A percentile compares a stretch with the other conserved stretches of the same genome.
These are phyloP conservation scores for Cutaneotrichosporon mucoides DNA, from an alignment of 1,284 basidiomycete genomes.

Conservation along the genomic window DNA sequence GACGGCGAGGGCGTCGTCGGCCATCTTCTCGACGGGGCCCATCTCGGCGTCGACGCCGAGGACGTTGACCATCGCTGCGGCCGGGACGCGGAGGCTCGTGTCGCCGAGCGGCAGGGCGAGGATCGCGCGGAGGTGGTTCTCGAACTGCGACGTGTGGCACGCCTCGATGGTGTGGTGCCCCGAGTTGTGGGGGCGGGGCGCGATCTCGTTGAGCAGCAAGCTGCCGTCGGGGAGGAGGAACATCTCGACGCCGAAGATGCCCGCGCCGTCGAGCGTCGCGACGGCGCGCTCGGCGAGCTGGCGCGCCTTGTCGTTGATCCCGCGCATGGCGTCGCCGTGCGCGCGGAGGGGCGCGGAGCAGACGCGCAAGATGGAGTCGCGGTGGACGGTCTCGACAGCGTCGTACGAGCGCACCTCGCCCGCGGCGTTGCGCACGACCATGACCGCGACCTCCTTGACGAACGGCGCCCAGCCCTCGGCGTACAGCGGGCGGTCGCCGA, in stretches of 20 bases:
- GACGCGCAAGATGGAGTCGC: conserved; percentile 89
- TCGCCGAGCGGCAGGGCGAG: conserved; percentile 85
- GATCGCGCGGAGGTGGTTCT: conserved; percentile 97
- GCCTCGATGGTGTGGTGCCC: conserved; percentile 99
- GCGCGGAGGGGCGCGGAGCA: conserved; percentile 73
- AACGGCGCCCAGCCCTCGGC: conserved; percentile 94
- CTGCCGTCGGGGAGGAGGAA: conserved; percentile 81
- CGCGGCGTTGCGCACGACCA: conserved; percentile 79
- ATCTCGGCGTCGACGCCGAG: conserved; percentile 71
- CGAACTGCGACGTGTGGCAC: conserved; percentile 92
- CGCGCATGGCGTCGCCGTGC: conserved; percentile 46
- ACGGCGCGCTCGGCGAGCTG: conserved; percentile 79
- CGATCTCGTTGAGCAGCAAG: conserved; percentile 93
- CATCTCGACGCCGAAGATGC: conserved; percentile 98
- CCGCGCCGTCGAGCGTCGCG: conserved; percentile 76
- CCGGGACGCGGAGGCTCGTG: conserved; percentile 79
- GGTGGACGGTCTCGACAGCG: conserved; percentile 92
- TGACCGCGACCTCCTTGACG: conserved; percentile 86
- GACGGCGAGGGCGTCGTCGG: conserved; percentile 58
- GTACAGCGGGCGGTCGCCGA: conserved; percentile 67
- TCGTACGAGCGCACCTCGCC: conserved; percentile 84
- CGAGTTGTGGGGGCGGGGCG: conserved; percentile 98
- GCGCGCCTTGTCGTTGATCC: conserved; percentile 62
- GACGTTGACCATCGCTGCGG: conserved; percentile 91
- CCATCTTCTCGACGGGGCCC: conserved; percentile 55